Percentiles rank a stretch among this genome's conserved stretches.
phyloP scores from a whole-genome alignment of 768 basidiomycete genomes.

The Suillus fuscotomentosus region DNA sequence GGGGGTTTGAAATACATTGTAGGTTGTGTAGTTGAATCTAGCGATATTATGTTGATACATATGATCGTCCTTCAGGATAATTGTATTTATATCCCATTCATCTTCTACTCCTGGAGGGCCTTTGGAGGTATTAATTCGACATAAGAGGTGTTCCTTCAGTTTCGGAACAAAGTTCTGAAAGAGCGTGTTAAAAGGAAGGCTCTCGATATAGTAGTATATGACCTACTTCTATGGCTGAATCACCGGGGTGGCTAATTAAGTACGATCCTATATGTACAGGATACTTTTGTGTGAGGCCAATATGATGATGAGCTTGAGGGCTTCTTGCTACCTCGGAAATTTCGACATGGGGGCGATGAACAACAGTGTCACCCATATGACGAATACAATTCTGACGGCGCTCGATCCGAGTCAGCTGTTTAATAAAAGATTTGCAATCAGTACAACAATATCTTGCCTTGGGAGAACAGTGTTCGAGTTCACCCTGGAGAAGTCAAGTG shows the following conservation, averaged over 20 bases:
- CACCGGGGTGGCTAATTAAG: not conserved
- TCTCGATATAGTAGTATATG: too few relatives aligned
- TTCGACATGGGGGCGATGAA: not conserved
- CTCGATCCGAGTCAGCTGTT: not conserved
- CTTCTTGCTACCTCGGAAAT: not conserved
- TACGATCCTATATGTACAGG: conserved; percentile 17
- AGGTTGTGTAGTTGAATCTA: not conserved
- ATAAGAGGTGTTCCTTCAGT: conserved; percentile 6
- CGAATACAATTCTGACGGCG: conserved; percentile 4
- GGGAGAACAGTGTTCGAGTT: conserved; percentile 9
- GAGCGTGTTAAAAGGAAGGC: conserved; percentile 3
- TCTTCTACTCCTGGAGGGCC: conserved; percentile 34
- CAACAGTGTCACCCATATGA: not conserved
- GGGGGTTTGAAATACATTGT: not conserved
- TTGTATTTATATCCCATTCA: conserved; percentile 35
- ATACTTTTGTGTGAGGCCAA: conserved; percentile 2
- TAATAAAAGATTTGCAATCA: not conserved
- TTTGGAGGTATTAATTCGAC: conserved; percentile 3
- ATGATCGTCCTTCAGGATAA: not conserved
- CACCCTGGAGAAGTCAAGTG: conserved; percentile 3
- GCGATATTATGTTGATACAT: not conserved
- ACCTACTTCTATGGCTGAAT: not conserved
- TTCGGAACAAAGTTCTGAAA: conserved; percentile 6
- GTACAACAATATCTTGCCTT: not conserved
- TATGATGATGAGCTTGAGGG: not conserved